phyloP scores from a whole-genome alignment of 805 yeast species.

The Wickerhamiella sorbophila region DNA sequence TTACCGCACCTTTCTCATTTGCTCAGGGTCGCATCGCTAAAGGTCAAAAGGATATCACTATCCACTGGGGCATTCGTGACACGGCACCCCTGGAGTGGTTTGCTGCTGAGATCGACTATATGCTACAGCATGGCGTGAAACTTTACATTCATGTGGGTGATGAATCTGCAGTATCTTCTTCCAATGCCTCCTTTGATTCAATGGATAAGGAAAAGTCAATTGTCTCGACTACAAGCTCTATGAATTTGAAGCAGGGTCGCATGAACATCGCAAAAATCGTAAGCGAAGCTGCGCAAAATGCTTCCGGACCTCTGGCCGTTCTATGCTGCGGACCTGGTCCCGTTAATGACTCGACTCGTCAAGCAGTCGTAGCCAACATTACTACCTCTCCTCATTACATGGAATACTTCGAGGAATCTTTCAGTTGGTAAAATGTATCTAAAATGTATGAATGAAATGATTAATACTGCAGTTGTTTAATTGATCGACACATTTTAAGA shows the following conservation, averaged over 20 bases:
- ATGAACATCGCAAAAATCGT: background rate
- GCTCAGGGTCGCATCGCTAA: conserved; percentile 24
- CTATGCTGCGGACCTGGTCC: conserved; percentile 50
- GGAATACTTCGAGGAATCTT: conserved; percentile 56
- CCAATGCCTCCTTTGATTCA: background rate
- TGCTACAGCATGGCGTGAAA: conserved; percentile 13
- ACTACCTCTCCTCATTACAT: conserved; percentile 32
- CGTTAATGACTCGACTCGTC: conserved; percentile 45
- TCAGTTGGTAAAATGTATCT: conserved; percentile 37
- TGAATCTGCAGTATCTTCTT: background rate
- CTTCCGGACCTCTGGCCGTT: conserved; percentile 36
- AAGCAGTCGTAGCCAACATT: conserved; percentile 31
- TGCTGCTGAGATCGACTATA: conserved; percentile 26
- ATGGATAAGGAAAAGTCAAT: background rate
- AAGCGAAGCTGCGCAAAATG: background rate
- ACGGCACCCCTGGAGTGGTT: conserved; percentile 38
- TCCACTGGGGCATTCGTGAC: conserved; percentile 54
- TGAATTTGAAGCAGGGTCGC: background rate
- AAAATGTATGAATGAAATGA: background rate
- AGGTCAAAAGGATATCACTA: conserved; percentile 17
- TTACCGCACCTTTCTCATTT: conserved; percentile 38
- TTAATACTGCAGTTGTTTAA: background rate
- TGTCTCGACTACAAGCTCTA: background rate
- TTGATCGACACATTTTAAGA: background rate
- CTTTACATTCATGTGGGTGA: conserved; percentile 6